These are phyloP conservation scores for Hortaea werneckii DNA, from an alignment of 2,329 filamentous ascomycete genomes.

Conservation along the genomic window DNA sequence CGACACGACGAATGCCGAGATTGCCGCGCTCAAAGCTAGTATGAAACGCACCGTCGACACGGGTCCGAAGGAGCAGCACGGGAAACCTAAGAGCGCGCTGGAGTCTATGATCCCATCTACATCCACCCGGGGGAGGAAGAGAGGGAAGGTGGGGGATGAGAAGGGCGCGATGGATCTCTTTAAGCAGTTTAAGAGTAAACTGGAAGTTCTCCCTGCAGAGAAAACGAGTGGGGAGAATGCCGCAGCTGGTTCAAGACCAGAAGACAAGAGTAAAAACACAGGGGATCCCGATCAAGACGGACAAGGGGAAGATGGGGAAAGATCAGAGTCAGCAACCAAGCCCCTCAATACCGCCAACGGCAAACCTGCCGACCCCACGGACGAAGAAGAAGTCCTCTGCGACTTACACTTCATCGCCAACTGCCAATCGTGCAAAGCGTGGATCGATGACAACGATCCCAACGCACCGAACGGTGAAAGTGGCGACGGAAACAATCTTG, in stretches of 20 bases:
- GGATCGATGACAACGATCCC: conserved; percentile 58
- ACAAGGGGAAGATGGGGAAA: too few relatives aligned
- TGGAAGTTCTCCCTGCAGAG: conserved; percentile 40
- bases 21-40: conserved; percentile 68
- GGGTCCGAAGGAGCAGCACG: conserved; percentile 30
- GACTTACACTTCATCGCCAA: conserved; percentile 94
- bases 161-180: conserved; percentile 58
- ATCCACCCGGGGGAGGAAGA: conserved; percentile 60
- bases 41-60: conserved; percentile 54
- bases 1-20: conserved; percentile 65
- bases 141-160: conserved; percentile 43
- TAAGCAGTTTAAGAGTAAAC: conserved; percentile 50
- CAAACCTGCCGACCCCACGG: conserved; percentile 21
- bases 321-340: background rate
- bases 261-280: background rate
- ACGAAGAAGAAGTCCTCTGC: conserved; percentile 62
- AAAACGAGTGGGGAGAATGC: background rate
- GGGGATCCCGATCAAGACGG: background rate
- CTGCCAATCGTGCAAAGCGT: conserved; percentile 82
- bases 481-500: conserved; percentile 42
- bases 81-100: conserved; percentile 56
- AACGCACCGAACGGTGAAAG: conserved; percentile 46
- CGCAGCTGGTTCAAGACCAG: background rate
- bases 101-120: conserved; percentile 66
- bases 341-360: background rate